These are phyloP conservation scores for Neurospora sp. DNA, from an alignment of 495 filamentous ascomycete genomes.

Conservation along the genomic window DNA sequence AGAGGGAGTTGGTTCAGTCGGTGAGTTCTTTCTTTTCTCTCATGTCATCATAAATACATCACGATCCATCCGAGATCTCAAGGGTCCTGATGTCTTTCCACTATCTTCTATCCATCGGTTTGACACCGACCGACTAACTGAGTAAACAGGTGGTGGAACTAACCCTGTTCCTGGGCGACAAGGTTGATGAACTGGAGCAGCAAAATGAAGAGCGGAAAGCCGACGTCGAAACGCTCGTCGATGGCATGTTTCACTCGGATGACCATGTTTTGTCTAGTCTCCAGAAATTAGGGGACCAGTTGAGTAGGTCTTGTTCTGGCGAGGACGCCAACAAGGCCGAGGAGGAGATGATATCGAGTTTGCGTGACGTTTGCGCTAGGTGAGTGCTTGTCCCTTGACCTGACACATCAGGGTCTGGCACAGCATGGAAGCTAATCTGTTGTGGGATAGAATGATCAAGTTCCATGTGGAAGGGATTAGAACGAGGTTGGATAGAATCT, in stretches of 20 bases:
- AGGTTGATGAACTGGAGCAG: slow-evolving; percentile 30
- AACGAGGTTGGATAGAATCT: slow-evolving; percentile 36
- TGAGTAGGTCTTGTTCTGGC: slow-evolving; percentile 3
- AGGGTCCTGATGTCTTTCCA: not conserved
- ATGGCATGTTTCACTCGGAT: slow-evolving; percentile 29
- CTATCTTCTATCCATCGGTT: not conserved
- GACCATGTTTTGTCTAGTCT: slow-evolving; percentile 38
- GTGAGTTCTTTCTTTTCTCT: slow-evolving; percentile 10
- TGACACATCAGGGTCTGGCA: not conserved
- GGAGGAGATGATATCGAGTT: slow-evolving; percentile 21
- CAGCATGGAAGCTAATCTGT: not conserved
- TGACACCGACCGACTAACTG: not conserved
- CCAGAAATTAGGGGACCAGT: slow-evolving; percentile 38
- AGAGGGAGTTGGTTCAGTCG: slow-evolving; percentile 17
- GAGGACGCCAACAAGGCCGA: slow-evolving; percentile 29
- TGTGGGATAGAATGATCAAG: slow-evolving; percentile 29
- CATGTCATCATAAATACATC: not conserved
- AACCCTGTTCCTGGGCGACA: slow-evolving; percentile 26
- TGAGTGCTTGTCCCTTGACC: slow-evolving; percentile 2
- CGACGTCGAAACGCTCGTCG: slow-evolving; percentile 24
- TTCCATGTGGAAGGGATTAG: slow-evolving; percentile 36
- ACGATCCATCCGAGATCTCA: not conserved
- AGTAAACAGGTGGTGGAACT: slow-evolving; percentile 28
- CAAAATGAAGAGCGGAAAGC: slow-evolving; percentile 15
- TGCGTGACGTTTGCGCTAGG: slow-evolving; percentile 34